Evolutionary conservation across 139 green algal species (phyloP).

Genomic region (Tetratostichococcus sp.): DNA sequence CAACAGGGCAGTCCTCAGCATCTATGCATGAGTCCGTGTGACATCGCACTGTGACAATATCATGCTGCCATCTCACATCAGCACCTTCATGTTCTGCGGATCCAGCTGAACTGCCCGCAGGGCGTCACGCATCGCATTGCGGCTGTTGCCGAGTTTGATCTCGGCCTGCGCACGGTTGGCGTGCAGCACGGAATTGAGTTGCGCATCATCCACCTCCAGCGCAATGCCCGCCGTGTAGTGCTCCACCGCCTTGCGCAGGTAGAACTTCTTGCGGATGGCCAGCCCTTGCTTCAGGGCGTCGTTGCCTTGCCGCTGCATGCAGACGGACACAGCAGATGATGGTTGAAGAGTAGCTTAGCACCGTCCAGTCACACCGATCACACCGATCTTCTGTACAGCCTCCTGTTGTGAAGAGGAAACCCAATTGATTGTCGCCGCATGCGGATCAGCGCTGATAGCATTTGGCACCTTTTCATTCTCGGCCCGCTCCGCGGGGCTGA

Average conservation of each 20-base stretch:
- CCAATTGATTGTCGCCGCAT: too few species aligned
- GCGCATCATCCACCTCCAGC: constrained; percentile 16
- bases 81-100: constrained; percentile 61
- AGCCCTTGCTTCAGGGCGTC: constrained; percentile 61
- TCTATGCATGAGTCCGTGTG: too few species aligned
- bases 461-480: constrained; percentile 72
- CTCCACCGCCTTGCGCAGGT: constrained; percentile 65
- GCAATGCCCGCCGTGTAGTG: constrained; percentile 69
- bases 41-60: too few species aligned
- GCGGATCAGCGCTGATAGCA: too few species aligned
- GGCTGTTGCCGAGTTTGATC: constrained; percentile 72
- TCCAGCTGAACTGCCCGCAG: constrained; percentile 39
- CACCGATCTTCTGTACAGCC: too few species aligned
- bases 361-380: too few species aligned
- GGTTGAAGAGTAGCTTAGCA: too few species aligned
- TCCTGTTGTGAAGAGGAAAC: too few species aligned
- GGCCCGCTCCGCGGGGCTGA: constrained; percentile 62
- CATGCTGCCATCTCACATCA: too few species aligned
- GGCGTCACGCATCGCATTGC: constrained; percentile 62
- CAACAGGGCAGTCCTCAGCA: too few species aligned
- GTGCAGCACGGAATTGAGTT: constrained; percentile 44
- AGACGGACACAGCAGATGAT: too few species aligned
- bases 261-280: constrained; percentile 67
- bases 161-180: constrained; percentile 79
- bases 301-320: constrained; percentile 65